Conservation (phyloP, 768 basidiomycete species). For the Polyporus arcularius region DNA sequence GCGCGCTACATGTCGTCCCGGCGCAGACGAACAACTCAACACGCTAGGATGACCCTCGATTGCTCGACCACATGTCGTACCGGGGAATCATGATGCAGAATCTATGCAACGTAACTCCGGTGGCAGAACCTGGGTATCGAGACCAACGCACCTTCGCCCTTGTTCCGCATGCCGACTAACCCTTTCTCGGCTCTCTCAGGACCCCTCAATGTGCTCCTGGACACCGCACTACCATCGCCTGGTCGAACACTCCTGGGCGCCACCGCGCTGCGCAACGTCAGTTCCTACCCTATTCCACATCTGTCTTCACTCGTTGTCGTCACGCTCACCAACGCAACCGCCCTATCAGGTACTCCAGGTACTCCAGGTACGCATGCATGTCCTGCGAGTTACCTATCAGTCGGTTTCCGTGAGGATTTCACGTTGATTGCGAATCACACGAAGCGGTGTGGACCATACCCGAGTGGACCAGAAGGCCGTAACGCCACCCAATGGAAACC, state of each 20-base stretch:
- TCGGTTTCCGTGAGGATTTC: not conserved
- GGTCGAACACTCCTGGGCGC: not conserved
- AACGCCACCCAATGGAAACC: not conserved
- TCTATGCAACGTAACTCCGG: not conserved
- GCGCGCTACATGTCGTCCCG: too few species aligned
- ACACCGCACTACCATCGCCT: not conserved
- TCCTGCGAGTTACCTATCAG: not conserved
- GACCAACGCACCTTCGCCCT: not conserved
- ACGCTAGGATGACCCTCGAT: too few species aligned
- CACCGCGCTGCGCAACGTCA: too few species aligned
- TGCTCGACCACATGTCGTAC: too few species aligned
- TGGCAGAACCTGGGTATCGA: not conserved
- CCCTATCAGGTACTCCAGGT: not conserved
- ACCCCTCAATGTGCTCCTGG: not conserved
- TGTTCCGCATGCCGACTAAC: not conserved
- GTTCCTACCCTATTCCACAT: too few species aligned
- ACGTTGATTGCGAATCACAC: too few species aligned
- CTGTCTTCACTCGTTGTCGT: too few species aligned
- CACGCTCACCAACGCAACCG: too few species aligned
- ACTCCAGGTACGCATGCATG: not conserved
- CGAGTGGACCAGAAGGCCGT: not conserved
- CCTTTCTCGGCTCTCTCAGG: not conserved
- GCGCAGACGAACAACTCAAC: too few species aligned
- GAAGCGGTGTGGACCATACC: not conserved
- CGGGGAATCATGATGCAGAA: too few species aligned